Evolutionary conservation across 179 eudicot species (phyloP), one percentile per base, ranked within the genome.

Genomic region (Corrigiola litoralis): DNA sequence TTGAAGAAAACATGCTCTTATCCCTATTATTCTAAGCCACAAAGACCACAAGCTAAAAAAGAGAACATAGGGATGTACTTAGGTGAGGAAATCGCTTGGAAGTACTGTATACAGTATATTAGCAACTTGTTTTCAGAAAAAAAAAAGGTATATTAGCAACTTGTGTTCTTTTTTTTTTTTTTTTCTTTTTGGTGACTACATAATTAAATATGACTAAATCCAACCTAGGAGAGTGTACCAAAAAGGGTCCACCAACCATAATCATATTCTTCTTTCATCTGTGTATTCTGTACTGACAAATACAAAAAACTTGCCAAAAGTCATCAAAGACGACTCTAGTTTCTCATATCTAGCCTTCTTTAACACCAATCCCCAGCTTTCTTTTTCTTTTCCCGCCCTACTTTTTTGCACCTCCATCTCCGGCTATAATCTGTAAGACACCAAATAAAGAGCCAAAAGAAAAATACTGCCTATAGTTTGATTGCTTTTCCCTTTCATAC

Each of bases 301-400:
- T n/a, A 41, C 40, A 44, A n/a, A 4, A 45, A 36, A 16, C 23
- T 16, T 17, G 37, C 47, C 28, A 41, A 60, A 67, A 58, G 65
- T 68, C 59, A 63, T 63, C 61, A 68, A 74, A 74, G 60, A 51
- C 42, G 48, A 51, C 58, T 53, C 40, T 25, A 47, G 18, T 33
- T 61, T 59, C 58, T 24, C 68, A 38, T 33, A 27, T 41, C 63
- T 62, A 66, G 65, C 32, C 50, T 51, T 52, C 42, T 58, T 53
- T 54, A 54, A 25, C 61, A 65, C 44, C 67, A 72, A 18, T 66
- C 42, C 61, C 49, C 41, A 31, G 42, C 60, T 60, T 61, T 38
- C 56, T 20, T 46, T 73, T 54, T 38, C 44, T 56, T 58, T 66
- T 60, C 53, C 61, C 65, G 50, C 70, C 52, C 36, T 57, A 54